Evolutionary conservation across 73 alveolate genomes (phyloP).

Genomic region (Paramecium sexaurelia): DNA sequence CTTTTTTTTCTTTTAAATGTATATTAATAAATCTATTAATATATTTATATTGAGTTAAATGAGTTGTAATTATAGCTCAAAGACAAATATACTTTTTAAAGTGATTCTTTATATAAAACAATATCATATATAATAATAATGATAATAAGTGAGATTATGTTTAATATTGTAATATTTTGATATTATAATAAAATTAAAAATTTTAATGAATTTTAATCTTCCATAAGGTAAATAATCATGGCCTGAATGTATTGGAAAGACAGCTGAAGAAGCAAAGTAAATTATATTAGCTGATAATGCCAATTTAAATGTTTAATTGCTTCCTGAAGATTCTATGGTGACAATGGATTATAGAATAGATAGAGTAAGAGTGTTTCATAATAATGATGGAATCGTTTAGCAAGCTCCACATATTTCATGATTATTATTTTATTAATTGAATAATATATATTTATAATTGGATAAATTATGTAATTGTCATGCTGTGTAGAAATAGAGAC

Average conservation of each 20-base stretch:
- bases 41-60: too few species aligned
- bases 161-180: too few species aligned
- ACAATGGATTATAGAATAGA: background rate
- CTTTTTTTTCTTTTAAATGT: background rate
- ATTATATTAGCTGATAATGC: background rate
- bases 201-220: background rate
- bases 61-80: too few species aligned
- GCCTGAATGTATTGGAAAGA: slow-evolving; percentile 20
- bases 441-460: background rate
- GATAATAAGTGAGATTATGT: too few species aligned
- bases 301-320: background rate
- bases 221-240: background rate
- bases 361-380: slow-evolving; percentile 16
- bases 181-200: background rate
- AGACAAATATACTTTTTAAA: too few species aligned
- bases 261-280: background rate
- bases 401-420: background rate
- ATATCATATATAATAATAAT: background rate
- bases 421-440: background rate
- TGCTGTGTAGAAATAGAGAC: slow-evolving; percentile 68
- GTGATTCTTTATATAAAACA: background rate
- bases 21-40: too few species aligned
- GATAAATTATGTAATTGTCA: slow-evolving; percentile 6
- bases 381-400: background rate
- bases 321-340: background rate